A percentile compares a stretch with the other conserved stretches of the same genome.
phyloP scores from a whole-genome alignment of 306 rosid species.

The Quercus gilva region DNA sequence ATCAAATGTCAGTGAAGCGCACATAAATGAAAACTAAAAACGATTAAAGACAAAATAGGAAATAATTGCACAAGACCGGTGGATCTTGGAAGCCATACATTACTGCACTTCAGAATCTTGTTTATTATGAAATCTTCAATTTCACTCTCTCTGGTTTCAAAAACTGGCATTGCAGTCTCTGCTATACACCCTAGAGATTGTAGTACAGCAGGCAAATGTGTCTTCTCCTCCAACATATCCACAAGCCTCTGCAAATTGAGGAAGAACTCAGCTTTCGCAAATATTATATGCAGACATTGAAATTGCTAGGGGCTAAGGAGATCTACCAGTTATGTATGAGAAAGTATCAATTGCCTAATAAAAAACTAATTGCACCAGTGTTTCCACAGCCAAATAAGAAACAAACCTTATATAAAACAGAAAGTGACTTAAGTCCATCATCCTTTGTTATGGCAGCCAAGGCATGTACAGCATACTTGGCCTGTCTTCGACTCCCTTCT shows the following conservation, averaged over 20 bases:
- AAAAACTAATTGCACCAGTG: not conserved
- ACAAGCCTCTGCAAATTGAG: slow-evolving; percentile 77
- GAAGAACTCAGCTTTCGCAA: slow-evolving; percentile 29
- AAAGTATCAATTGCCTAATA: not conserved
- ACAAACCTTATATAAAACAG: slow-evolving; percentile 91
- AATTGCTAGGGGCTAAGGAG: not conserved
- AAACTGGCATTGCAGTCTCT: slow-evolving; percentile 93
- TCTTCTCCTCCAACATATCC: slow-evolving; percentile 77
- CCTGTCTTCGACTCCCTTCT: slow-evolving; percentile 95
- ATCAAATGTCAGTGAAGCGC: not conserved
- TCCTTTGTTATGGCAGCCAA: slow-evolving; percentile 95
- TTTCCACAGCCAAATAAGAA: not conserved
- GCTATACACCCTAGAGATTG: slow-evolving; percentile 98
- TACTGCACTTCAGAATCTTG: slow-evolving; percentile 60
- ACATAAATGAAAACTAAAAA: slow-evolving; percentile 28
- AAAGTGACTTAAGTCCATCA: slow-evolving; percentile 89
- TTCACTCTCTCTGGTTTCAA: slow-evolving; percentile 91
- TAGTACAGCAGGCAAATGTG: slow-evolving; percentile 85
- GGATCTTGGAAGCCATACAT: slow-evolving; percentile 50
- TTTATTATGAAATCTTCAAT: slow-evolving; percentile 68
- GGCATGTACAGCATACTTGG: slow-evolving; percentile 95
- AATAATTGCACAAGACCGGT: slow-evolving; percentile 8
- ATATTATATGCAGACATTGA: not conserved
- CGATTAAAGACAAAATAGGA: slow-evolving; percentile 21
- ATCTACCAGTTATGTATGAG: slow-evolving; percentile 24